Base-by-base conservation (phyloP, 306 rosid species). In the Betula pendula region DNA sequence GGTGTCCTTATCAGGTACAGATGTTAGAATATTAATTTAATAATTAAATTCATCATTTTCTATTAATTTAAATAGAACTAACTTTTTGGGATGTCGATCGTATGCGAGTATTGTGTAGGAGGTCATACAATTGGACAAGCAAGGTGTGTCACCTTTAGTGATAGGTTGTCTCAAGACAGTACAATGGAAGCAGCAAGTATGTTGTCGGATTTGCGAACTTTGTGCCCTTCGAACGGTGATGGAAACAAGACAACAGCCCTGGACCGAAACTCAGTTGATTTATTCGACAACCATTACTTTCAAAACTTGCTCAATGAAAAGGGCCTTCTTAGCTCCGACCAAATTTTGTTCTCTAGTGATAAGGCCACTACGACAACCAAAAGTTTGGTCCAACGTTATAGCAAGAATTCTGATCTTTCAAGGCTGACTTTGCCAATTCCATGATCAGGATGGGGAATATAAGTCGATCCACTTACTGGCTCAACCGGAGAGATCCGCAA, bases 361-460 rank as follows among this genome's bases (percentile, higher is more conserved):
- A 71, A 14, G 29, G 93, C 92, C 4, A 79, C 42, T 44, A 83
- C 85, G 22, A 85, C 92, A 6, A 78, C 91, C 12, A 89, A 86
- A 58, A 81, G 77, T 48, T 65, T 89, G 70, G 97, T 95, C 13
- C 85, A 79, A 65, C 78, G 73, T 77, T 95, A 95, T 33, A 88
- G 85, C 81, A 52, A 62, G 0, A 33, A 85, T 29, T 1, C n/a
- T 24, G n/a, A 51, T 11, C 92, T 79, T 60, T 90, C 90, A 68
- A 75, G 38, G 40, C 3, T 6, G 96, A 92, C 74, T 95, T 95
- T 76, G 87, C 17, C 1, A 88, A 79, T 55, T 86, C 97, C 72
- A 90, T 95, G 97, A 84, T 90, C 80, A 95, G 65, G 72, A 92
- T 95, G 98, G 98, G 89, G 20, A 95, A 86, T 67, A 88, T 88